Evolutionary conservation across 1,139 yeast genomes (phyloP).

Genomic region (Zygoascus sp.): DNA sequence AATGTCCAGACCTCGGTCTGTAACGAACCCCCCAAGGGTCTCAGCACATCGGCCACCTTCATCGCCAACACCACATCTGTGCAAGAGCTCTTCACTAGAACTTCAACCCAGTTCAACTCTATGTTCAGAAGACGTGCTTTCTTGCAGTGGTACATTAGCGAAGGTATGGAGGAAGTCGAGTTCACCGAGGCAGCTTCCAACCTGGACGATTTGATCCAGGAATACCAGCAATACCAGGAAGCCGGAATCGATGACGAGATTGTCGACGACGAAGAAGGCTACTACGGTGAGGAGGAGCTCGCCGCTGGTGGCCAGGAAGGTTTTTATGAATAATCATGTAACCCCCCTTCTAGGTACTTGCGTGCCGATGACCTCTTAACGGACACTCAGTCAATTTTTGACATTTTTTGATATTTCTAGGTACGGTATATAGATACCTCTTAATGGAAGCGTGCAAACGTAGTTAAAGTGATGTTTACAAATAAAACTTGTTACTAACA

Average conservation of each 20-base stretch:
- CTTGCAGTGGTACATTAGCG: slow-evolving; percentile 45
- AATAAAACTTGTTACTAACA: too few species aligned
- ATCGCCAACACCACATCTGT: slow-evolving; percentile 44
- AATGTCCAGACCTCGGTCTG: slow-evolving; percentile 43
- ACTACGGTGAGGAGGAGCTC: slow-evolving; percentile 16
- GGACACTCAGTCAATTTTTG: too few species aligned
- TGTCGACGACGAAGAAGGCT: slow-evolving; percentile 26
- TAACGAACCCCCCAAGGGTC: slow-evolving; percentile 41
- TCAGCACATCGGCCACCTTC: slow-evolving; percentile 42
- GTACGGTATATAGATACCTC: not conserved
- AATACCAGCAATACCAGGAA: slow-evolving; percentile 44
- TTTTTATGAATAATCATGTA: slow-evolving; percentile 2
- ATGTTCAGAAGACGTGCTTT: slow-evolving; percentile 45
- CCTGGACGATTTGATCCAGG: slow-evolving; percentile 40
- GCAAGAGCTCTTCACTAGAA: slow-evolving; percentile 42
- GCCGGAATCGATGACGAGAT: slow-evolving; percentile 39
- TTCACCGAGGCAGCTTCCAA: slow-evolving; percentile 45
- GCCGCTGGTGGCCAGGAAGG: slow-evolving; percentile 5
- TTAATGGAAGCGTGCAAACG: not conserved
- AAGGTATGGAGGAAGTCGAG: slow-evolving; percentile 46
- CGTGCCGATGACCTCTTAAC: not conserved
- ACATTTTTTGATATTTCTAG: not conserved
- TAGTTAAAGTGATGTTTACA: too few species aligned
- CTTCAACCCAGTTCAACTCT: slow-evolving; percentile 39
- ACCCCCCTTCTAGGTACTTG: not conserved